These are phyloP conservation scores for Cladosporium cucumerinum DNA, from an alignment of 2,329 filamentous ascomycete genomes.

Conservation along the genomic window DNA sequence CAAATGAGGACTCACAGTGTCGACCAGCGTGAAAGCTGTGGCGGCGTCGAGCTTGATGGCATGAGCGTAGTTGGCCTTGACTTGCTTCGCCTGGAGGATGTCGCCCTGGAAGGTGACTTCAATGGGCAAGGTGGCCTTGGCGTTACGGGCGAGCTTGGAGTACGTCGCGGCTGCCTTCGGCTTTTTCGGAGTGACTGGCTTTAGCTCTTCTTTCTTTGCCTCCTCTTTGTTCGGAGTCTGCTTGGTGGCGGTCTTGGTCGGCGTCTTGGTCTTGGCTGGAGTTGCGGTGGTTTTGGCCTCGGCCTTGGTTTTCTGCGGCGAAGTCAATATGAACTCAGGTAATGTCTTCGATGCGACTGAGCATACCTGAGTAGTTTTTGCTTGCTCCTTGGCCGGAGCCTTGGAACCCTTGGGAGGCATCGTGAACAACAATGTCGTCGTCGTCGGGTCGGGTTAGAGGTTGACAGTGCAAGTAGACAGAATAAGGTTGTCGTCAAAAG, in stretches of 20 bases:
- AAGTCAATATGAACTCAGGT: background rate
- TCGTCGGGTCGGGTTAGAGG: background rate
- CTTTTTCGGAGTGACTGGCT: constrained; percentile 19
- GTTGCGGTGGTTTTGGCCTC: constrained; percentile 14
- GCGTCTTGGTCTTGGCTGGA: constrained; percentile 9
- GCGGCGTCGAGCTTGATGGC: constrained; percentile 32
- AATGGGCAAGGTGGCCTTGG: constrained; percentile 22
- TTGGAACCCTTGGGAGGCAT: constrained; percentile 28
- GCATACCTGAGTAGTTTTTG: constrained; percentile 17
- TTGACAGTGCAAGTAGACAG: too few relatives aligned
- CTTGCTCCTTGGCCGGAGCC: constrained; percentile 6
- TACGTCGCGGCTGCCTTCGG: constrained; percentile 19
- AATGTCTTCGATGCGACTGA: background rate
- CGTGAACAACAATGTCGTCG: background rate
- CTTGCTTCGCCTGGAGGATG: constrained; percentile 19
- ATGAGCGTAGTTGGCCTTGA: constrained; percentile 24
- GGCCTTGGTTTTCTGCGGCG: constrained; percentile 8
- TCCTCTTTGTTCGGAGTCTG: constrained; percentile 21
- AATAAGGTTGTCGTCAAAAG: background rate
- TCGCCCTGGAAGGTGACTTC: constrained; percentile 28
- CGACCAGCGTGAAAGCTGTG: constrained; percentile 33
- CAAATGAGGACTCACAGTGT: constrained; percentile 28
- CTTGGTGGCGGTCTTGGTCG: constrained; percentile 16
- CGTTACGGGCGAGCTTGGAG: constrained; percentile 19
- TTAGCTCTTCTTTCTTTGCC: constrained; percentile 16